Conservation (phyloP, 257 asterid genomes). For the Solanum tarapatanum region DNA sequence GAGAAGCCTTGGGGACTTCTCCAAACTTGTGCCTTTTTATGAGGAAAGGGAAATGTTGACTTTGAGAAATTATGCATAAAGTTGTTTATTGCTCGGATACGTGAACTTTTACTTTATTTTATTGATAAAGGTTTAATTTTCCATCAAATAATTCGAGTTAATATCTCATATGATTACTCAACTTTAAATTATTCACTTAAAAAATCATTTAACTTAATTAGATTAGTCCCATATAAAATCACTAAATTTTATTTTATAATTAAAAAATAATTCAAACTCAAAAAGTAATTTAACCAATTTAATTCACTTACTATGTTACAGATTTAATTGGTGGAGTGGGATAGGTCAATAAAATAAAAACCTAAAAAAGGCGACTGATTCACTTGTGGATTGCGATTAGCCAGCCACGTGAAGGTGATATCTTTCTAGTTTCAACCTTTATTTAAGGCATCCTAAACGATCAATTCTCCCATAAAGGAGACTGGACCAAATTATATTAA, state of each 20-base stretch:
- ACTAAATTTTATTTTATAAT: too few species aligned
- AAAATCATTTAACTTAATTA: too few species aligned
- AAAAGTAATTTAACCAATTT: too few species aligned
- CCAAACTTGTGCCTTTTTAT: not conserved
- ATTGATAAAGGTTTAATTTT: too few species aligned
- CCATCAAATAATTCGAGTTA: fast-evolving
- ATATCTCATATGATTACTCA: not conserved
- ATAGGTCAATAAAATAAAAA: not conserved
- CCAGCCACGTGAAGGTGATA: not conserved
- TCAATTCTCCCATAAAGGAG: not conserved
- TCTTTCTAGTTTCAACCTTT: not conserved
- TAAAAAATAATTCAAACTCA: not conserved
- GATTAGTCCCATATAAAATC: too few species aligned
- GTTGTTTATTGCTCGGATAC: fast-evolving
- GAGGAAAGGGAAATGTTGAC: not conserved
- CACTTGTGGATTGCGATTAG: not conserved
- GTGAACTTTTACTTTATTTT: too few species aligned
- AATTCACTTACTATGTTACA: not conserved
- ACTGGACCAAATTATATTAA: not conserved
- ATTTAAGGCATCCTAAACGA: not conserved
- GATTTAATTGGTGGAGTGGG: not conserved
- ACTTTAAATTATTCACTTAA: too few species aligned
- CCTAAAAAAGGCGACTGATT: not conserved
- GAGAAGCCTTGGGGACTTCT: not conserved
- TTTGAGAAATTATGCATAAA: not conserved